phyloP scores from a whole-genome alignment of 306 rosid genomes.

The apple (Malus domestica) region ASM211411v1 NC_041794.1:21246001-21246500 shows the following conservation, averaged over 20 bases:
- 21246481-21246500: neutral
- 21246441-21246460: neutral
- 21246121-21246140: neutral
- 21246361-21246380: conserved; percentile 10
- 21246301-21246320: conserved; percentile 3
- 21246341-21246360: conserved; percentile 31
- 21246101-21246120: conserved; percentile 18
- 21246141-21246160: conserved; percentile 15
- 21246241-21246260: conserved; percentile 6
- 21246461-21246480: neutral
- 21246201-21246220: conserved; percentile 14
- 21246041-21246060: conserved; percentile 65
- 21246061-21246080: conserved; percentile 72
- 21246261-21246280: conserved; percentile 6
- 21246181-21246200: conserved; percentile 17
- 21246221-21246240: conserved; percentile 12
- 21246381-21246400: conserved; percentile 21
- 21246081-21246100: conserved; percentile 94
- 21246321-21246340: conserved; percentile 6
- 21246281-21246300: neutral
- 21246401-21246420: neutral
- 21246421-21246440: neutral
- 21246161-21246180: conserved; percentile 20
- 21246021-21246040: conserved; percentile 67
- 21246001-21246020: conserved; percentile 58